These are phyloP conservation scores for Pseudocercospora pini-densiflorae DNA, from an alignment of 2,329 filamentous ascomycete genomes.

Conservation along the genomic window DNA sequence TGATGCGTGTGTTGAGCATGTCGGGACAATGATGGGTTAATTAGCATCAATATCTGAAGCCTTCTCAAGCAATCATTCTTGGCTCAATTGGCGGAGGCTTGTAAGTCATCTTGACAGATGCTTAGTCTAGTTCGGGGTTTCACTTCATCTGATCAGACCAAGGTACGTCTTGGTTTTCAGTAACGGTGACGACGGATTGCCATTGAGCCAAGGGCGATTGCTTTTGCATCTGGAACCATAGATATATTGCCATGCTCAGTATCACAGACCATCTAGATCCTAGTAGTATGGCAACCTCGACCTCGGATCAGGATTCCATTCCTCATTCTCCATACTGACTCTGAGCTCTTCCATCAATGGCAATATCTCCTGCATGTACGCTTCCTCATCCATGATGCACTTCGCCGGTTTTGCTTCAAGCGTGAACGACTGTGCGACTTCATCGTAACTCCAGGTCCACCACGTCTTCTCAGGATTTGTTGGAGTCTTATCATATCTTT, in stretches of 20 bases:
- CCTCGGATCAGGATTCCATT: slow-evolving; percentile 45
- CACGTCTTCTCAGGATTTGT: slow-evolving; percentile 41
- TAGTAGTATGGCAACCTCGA: slow-evolving; percentile 28
- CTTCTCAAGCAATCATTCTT: background rate
- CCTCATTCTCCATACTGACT: slow-evolving; percentile 42
- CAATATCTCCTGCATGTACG: slow-evolving; percentile 44
- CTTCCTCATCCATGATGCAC: slow-evolving; percentile 40
- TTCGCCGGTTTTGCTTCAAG: slow-evolving; percentile 39
- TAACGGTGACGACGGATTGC: background rate
- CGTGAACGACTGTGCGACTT: slow-evolving; percentile 35
- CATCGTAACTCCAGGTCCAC: slow-evolving; percentile 47
- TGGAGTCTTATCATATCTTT: slow-evolving; percentile 43
- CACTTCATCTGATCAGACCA: background rate
- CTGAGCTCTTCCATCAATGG: slow-evolving; percentile 44
- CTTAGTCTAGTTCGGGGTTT: background rate
- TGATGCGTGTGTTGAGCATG: no score
- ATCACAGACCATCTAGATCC: background rate
- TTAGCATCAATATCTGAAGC: background rate
- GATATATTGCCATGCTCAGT: background rate
- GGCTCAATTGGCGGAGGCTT: background rate
- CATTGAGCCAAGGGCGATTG: background rate
- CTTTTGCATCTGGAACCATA: background rate
- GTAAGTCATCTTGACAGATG: background rate
- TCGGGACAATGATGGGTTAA: background rate
- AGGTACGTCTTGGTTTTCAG: no score